phyloP scores from a whole-genome alignment of 225 moss, liverwort and hornwort genomes.

The Sphagnum contortum region DNA sequence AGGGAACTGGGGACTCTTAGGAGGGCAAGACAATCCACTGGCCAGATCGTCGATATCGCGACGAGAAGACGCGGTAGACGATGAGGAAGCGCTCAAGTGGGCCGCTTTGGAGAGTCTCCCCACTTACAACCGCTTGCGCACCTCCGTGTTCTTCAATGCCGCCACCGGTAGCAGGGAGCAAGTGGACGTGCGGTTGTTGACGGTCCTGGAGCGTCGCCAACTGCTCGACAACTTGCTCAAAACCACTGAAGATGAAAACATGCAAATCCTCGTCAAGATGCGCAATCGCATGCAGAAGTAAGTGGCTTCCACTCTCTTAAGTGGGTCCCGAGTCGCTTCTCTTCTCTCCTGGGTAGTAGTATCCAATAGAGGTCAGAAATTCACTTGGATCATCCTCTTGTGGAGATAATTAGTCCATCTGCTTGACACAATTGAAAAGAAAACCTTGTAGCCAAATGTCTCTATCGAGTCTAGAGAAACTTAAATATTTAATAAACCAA shows the following conservation, averaged over 20 bases:
- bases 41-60: constrained; percentile 6
- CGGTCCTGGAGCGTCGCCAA: constrained; percentile 17
- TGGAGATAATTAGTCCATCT: too few relatives aligned
- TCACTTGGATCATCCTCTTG: too few relatives aligned
- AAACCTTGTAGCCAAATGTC: too few relatives aligned
- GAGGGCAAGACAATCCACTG: constrained; percentile 28
- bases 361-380: too few relatives aligned
- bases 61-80: constrained; percentile 19
- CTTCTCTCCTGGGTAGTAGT: too few relatives aligned
- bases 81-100: constrained; percentile 58
- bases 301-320: neutral
- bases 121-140: constrained; percentile 51
- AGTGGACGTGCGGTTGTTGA: constrained; percentile 23
- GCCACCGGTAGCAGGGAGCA: constrained; percentile 17
- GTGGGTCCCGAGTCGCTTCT: too few relatives aligned
- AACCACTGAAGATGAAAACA: constrained; percentile 38
- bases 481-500: too few relatives aligned
- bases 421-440: too few relatives aligned
- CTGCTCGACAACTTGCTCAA: constrained; percentile 29
- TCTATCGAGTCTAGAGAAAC: too few relatives aligned
- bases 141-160: constrained; percentile 27
- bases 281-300: constrained; percentile 55
- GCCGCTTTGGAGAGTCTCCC: constrained; percentile 68
- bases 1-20: constrained; percentile 1
- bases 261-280: constrained; percentile 43